Percentiles rank a stretch among this genome's conserved stretches.
Evolutionary conservation across 2,329 filamentous ascomycete species (phyloP).

Genomic region (Exophiala dermatitidis): DNA sequence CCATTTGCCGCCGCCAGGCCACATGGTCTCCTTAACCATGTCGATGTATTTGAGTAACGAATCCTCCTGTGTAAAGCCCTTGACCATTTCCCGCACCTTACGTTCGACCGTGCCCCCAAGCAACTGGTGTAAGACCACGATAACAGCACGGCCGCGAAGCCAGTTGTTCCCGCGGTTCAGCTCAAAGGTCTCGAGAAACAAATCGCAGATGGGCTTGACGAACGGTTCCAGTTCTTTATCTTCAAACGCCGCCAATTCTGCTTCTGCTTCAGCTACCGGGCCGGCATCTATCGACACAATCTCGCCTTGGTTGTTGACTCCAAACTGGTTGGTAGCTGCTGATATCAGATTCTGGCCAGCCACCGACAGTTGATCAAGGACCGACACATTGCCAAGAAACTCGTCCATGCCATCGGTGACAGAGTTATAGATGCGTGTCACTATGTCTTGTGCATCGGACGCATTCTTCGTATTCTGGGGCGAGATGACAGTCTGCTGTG

Average conservation of each 20-base stretch:
- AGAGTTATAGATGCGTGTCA: constrained; percentile 90
- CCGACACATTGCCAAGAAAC: constrained; percentile 89
- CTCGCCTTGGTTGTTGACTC: constrained; percentile 27
- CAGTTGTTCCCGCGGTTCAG: constrained; percentile 93
- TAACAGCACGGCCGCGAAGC: constrained; percentile 89
- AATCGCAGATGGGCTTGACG: constrained; percentile 95
- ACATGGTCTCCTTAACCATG: constrained; percentile 68
- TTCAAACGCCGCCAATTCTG: constrained; percentile 88
- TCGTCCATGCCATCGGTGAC: constrained; percentile 98
- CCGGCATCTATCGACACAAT: constrained; percentile 38
- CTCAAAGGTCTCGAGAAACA: constrained; percentile 93
- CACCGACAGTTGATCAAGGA: constrained; percentile 85
- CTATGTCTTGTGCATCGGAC: constrained; percentile 69
- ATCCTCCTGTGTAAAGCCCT: constrained; percentile 67
- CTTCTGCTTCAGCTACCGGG: constrained; percentile 72
- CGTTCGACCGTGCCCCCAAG: constrained; percentile 93
- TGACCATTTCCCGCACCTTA: constrained; percentile 81
- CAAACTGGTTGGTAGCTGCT: constrained; percentile 47
- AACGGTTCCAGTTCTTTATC: constrained; percentile 85
- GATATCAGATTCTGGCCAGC: constrained; percentile 76
- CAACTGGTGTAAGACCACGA: constrained; percentile 91
- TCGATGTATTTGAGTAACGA: constrained; percentile 68
- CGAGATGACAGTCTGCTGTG: constrained; percentile 70
- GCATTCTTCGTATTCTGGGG: constrained; percentile 55
- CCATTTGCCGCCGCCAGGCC: constrained; percentile 53